These are phyloP conservation scores for Akanthomyces muscarius DNA, from an alignment of 2,329 filamentous ascomycete genomes.

Conservation along the genomic window DNA sequence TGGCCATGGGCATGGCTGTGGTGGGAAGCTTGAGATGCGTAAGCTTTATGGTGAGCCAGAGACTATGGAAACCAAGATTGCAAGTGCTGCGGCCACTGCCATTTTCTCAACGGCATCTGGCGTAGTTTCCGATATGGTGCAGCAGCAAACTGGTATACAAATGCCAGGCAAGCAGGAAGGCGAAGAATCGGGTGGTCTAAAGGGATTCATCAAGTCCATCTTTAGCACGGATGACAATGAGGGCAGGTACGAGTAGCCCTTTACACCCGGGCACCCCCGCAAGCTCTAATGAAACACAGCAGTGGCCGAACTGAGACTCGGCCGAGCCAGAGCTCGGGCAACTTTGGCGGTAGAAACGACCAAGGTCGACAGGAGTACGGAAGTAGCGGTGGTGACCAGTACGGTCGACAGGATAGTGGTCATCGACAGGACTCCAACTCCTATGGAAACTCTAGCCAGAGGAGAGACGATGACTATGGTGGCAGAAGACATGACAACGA, in stretches of 20 bases:
- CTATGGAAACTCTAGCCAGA: neutral
- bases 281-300: conserved; percentile 2
- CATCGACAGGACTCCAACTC: conserved; percentile 3
- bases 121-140: conserved; percentile 44
- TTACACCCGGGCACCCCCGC: neutral
- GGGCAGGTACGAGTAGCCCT: conserved; percentile 43
- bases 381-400: neutral
- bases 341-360: conserved; percentile 8
- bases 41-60: conserved; percentile 55
- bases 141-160: conserved; percentile 43
- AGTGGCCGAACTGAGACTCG: conserved; percentile 7
- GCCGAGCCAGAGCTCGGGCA: conserved; percentile 8
- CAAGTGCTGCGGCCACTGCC: conserved; percentile 50
- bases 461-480: conserved; percentile 35
- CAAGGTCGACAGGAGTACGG: conserved; percentile 1
- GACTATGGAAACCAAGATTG: conserved; percentile 53
- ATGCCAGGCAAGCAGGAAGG: conserved; percentile 35
- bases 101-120: conserved; percentile 57
- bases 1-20: conserved; percentile 81
- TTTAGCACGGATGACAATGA: conserved; percentile 61
- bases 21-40: conserved; percentile 72
- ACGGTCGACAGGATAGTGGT: conserved; percentile 1
- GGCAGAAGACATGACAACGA: conserved; percentile 26
- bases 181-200: conserved; percentile 60
- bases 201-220: conserved; percentile 68